Evolutionary conservation across 2,329 filamentous ascomycete species (phyloP).

Genomic region (Aureobasidium pullulans): DNA sequence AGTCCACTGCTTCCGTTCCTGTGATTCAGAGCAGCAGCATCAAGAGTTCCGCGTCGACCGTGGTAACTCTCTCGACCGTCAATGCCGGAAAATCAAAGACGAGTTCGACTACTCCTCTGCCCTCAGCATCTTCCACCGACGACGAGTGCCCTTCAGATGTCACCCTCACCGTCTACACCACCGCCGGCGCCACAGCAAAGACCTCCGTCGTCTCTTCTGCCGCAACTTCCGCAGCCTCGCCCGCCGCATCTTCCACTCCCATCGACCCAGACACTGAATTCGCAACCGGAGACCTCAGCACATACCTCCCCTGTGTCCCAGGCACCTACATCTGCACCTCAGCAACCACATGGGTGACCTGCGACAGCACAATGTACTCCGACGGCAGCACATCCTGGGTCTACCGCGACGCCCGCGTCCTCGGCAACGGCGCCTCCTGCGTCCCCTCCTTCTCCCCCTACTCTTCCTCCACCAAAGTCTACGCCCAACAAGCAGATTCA

Average conservation of each 20-base stretch:
- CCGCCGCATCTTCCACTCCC: constrained; percentile 1
- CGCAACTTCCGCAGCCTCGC: neutral
- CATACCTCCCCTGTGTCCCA: constrained; percentile 31
- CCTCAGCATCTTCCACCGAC: neutral
- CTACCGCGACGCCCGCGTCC: constrained; percentile 25
- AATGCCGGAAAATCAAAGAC: neutral
- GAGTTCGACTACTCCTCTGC: constrained; percentile 4
- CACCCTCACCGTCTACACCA: constrained; percentile 13
- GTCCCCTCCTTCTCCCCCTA: constrained; percentile 26
- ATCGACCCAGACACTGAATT: constrained; percentile 17
- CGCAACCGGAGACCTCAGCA: constrained; percentile 23
- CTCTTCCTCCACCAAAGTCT: constrained; percentile 15
- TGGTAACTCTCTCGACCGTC: neutral
- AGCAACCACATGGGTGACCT: constrained; percentile 29
- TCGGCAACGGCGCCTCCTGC: constrained; percentile 32
- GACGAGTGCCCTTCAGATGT: constrained; percentile 6
- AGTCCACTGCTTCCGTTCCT: neutral
- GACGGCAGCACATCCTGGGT: constrained; percentile 23
- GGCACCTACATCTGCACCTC: constrained; percentile 35
- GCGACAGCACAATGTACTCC: constrained; percentile 24
- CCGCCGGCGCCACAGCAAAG: constrained; percentile 5
- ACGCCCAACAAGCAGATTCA: constrained; percentile 23
- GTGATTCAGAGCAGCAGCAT: neutral
- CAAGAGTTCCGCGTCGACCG: neutral
- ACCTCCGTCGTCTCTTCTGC: neutral